Evolutionary conservation across 108 stramenopile species (phyloP).

Genomic region (Ochromonas danica): DNA sequence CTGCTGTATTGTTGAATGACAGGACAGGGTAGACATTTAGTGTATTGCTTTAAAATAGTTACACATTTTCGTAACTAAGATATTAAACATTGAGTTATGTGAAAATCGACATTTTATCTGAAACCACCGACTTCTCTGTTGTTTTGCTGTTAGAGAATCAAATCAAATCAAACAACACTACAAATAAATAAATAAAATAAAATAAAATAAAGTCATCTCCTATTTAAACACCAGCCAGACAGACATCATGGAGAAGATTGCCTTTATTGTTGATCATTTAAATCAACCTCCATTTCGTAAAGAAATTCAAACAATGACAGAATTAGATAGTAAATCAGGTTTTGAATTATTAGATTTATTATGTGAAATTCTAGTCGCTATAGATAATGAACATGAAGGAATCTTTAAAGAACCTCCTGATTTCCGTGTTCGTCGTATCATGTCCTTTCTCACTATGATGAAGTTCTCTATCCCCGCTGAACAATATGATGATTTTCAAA

Average conservation of each 20-base stretch:
- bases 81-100: too few species aligned
- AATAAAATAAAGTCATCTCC: too few species aligned
- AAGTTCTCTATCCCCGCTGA: constrained; percentile 60
- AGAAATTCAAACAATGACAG: constrained; percentile 37
- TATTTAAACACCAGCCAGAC: too few species aligned
- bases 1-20: too few species aligned
- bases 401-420: constrained; percentile 39
- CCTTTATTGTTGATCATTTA: constrained; percentile 56
- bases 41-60: too few species aligned
- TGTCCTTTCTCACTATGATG: constrained; percentile 62
- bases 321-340: constrained; percentile 64
- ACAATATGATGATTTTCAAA: constrained; percentile 41
- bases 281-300: constrained; percentile 58
- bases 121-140: too few species aligned
- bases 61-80: too few species aligned
- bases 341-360: constrained; percentile 65
- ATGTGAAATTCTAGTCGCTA: constrained; percentile 58
- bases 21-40: too few species aligned
- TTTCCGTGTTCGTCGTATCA: constrained; percentile 45
- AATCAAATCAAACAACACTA: too few species aligned
- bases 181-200: too few species aligned
- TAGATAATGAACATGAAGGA: constrained; percentile 55
- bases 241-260: constrained; percentile 52
- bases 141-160: too few species aligned
- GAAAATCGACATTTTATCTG: too few species aligned